Conservation (phyloP, 257 asterid genomes). For the Jasminum sambac region DNA sequence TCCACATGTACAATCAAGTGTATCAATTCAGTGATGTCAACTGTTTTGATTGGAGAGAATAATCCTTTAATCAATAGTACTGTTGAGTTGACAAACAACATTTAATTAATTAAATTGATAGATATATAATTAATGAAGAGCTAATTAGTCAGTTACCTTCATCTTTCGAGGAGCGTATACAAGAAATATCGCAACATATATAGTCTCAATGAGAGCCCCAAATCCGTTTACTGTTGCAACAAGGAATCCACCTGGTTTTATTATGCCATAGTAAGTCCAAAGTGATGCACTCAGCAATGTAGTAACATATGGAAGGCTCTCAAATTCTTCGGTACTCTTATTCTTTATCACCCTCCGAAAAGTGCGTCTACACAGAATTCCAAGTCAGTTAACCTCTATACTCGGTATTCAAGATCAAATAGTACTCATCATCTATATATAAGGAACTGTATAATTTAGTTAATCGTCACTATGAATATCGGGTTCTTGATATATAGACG, state of each 20-base stretch:
- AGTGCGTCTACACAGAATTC: constrained; percentile 27
- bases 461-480: no score
- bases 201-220: constrained; percentile 26
- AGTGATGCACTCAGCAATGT: constrained; percentile 31
- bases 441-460: no score
- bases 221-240: constrained; percentile 41
- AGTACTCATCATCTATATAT: no score
- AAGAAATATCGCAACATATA: constrained; percentile 34
- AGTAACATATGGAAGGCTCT: constrained; percentile 40
- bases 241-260: constrained; percentile 30
- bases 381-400: no score
- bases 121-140: not conserved
- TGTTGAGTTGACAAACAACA: not conserved
- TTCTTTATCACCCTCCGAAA: constrained; percentile 33
- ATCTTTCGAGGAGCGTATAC: constrained; percentile 30
- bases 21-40: no score
- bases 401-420: no score
- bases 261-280: constrained; percentile 44
- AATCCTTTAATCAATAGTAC: no score
- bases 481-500: no score
- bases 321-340: constrained; percentile 36
- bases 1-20: no score
- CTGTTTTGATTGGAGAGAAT: no score
- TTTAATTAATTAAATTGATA: not conserved
- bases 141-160: constrained; percentile 23